phyloP scores from a whole-genome alignment of 1,139 yeast species.

The Oligophagozyma castellii region DNA sequence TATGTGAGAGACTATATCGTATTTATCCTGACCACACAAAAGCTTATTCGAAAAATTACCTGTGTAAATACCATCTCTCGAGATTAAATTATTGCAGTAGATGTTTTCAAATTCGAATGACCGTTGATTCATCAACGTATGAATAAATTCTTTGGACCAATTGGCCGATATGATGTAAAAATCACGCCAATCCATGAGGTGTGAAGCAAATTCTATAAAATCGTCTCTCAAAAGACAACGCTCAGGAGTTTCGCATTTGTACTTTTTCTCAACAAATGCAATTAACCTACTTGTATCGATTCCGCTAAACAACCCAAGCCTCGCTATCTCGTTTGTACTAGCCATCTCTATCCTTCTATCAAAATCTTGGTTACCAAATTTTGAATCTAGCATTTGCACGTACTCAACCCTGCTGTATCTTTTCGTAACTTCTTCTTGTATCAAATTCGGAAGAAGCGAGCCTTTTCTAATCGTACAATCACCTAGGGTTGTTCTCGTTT shows the following conservation, averaged over 20 bases:
- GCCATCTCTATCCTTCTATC: constrained; percentile 13
- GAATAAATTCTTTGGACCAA: constrained; percentile 23
- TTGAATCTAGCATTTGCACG: constrained; percentile 3
- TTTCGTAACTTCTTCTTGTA: constrained; percentile 1
- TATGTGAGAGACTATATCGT: constrained; percentile 7
- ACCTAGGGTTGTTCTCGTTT: constrained; percentile 6
- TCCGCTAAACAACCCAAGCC: constrained; percentile 11
- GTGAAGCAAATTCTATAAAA: constrained; percentile 6
- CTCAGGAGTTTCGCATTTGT: not conserved
- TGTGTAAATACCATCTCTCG: constrained; percentile 7
- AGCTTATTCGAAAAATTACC: constrained; percentile 17
- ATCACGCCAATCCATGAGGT: constrained; percentile 2
- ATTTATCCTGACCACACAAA: constrained; percentile 21
- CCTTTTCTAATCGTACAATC: constrained; percentile 5
- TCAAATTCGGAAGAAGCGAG: constrained; percentile 7
- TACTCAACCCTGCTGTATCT: constrained; percentile 3
- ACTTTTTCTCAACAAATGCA: constrained; percentile 4
- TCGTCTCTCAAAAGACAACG: constrained; percentile 7
- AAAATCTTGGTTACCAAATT: constrained; percentile 8
- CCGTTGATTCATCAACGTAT: constrained; percentile 6
- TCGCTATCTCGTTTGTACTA: constrained; percentile 15
- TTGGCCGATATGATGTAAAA: constrained; percentile 19
- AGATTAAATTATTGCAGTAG: constrained; percentile 15
- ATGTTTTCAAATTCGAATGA: constrained; percentile 6
- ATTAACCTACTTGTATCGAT: constrained; percentile 9